phyloP scores from a whole-genome alignment of 805 yeast genomes.

The Candida ovalis region DNA sequence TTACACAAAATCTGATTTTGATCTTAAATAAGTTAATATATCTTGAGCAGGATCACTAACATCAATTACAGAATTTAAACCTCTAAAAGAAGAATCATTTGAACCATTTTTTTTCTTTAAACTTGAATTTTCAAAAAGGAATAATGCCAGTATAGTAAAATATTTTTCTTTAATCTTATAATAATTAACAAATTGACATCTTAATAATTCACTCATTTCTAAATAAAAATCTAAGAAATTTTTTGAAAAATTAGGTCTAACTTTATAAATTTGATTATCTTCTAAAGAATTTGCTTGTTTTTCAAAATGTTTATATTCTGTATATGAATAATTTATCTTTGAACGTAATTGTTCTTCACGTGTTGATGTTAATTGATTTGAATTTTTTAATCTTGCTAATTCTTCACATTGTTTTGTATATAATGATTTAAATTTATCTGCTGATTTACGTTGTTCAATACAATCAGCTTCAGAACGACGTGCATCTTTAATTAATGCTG shows the following conservation, averaged over 20 bases:
- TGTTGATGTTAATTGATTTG: constrained; percentile 3
- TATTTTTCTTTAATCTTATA: constrained; percentile 5
- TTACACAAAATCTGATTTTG: background rate
- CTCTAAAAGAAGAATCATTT: background rate
- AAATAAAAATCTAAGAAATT: constrained; percentile 1
- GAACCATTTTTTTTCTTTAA: background rate
- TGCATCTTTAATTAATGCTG: background rate
- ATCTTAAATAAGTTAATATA: background rate
- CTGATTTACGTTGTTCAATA: background rate
- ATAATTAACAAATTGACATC: background rate
- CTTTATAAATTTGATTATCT: background rate
- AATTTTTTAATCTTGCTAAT: constrained; percentile 20
- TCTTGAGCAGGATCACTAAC: background rate
- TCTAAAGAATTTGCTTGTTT: background rate
- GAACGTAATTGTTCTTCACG: constrained; percentile 26
- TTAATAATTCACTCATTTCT: constrained; percentile 3
- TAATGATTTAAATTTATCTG: background rate
- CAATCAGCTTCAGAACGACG: background rate
- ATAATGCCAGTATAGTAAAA: constrained; percentile 3
- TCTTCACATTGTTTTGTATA: constrained; percentile 2
- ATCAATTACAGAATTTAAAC: constrained; percentile 1
- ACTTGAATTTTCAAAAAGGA: constrained; percentile 5
- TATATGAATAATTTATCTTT: constrained; percentile 26
- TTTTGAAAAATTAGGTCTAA: constrained; percentile 1
- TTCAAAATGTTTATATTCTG: constrained; percentile 1